Percentiles rank a stretch among this genome's conserved stretches.
phyloP scores from a whole-genome alignment of 805 yeast genomes.

The Barnettozyma vustinii region DNA sequence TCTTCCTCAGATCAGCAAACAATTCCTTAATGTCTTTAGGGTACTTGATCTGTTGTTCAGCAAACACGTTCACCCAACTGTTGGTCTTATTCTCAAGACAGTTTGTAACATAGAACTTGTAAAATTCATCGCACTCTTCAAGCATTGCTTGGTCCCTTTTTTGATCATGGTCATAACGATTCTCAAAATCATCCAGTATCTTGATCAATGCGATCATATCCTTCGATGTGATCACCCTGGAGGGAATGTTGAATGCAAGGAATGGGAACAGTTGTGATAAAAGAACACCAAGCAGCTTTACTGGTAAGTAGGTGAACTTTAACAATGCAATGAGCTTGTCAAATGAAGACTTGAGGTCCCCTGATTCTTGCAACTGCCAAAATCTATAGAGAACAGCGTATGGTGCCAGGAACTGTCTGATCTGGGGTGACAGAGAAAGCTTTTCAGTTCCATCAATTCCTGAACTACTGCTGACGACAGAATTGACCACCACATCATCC shows the following conservation, averaged over 20 bases:
- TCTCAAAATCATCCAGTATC: constrained; percentile 20
- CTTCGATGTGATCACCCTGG: constrained; percentile 17
- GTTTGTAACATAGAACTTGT: constrained; percentile 14
- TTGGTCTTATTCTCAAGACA: background rate
- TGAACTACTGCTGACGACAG: constrained; percentile 37
- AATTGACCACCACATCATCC: constrained; percentile 51
- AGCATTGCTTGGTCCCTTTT: constrained; percentile 13
- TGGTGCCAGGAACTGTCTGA: constrained; percentile 67
- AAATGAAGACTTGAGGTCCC: constrained; percentile 27
- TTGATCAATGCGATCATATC: constrained; percentile 19
- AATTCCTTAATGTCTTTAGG: constrained; percentile 16
- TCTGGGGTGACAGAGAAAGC: constrained; percentile 43
- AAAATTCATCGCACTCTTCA: constrained; percentile 17
- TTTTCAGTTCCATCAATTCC: constrained; percentile 20
- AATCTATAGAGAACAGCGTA: constrained; percentile 57
- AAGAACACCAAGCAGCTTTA: constrained; percentile 42
- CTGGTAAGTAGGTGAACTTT: constrained; percentile 48
- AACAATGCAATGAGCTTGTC: constrained; percentile 35
- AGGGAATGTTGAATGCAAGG: constrained; percentile 23
- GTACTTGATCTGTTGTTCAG: constrained; percentile 14
- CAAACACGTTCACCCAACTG: constrained; percentile 20
- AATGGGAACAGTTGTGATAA: constrained; percentile 44
- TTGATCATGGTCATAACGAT: constrained; percentile 1
- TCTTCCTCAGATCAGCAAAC: constrained; percentile 19
- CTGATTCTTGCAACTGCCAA: constrained; percentile 29